Evolutionary conservation across 1,284 basidiomycete species (phyloP), one percentile per base, ranked within the genome.

Genomic region (Sporisorium scitamineum): DNA sequence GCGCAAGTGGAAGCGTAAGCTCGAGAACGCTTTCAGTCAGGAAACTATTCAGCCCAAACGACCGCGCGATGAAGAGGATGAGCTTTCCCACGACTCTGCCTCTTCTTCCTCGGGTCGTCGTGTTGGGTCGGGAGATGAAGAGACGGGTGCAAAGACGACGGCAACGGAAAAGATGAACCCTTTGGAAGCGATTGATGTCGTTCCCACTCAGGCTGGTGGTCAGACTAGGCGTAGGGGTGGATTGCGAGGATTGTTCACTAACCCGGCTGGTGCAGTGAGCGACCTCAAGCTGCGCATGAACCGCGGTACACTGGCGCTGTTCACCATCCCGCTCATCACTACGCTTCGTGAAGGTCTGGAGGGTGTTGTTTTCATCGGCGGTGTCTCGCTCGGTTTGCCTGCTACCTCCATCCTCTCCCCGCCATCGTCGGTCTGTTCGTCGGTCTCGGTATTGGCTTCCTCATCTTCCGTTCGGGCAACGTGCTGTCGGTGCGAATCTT

Each of bases 261-360:
- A 45, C 2, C 71, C 66, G 5, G 53, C 55, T 4, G 66, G 62
- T 24, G 56, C 67, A 8, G 61, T 69, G 10, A 53, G 32, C 39
- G 72, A 75, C 39, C 44, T 70, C 20, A 75, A 75, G 54, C 57
- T 75, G n/a, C 54, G 73, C 5, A 56, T 76, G 54, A 76, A 72
- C 52, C 74, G 74, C 13, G 70, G 74, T 4, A 72, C 65, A 0
- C 48, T 70, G 14, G 78, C 81, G 18, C 73, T 84, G 34, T 84
- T 84, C 69, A 60, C 76, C 54, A 81, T 84, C 39, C 83, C 83
- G 6, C 70, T 84, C 45, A 64, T 84, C 63, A 84, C 83, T 16
- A 82, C 80, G 11, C 75, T 83, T 2, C 80, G 83, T 31, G 83
- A 84, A 65, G 83, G 83, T 24, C 68, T 84, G 5, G 83, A 84